Conservation (phyloP, 2,329 filamentous ascomycete genomes). For the Alternaria sp. region DNA sequence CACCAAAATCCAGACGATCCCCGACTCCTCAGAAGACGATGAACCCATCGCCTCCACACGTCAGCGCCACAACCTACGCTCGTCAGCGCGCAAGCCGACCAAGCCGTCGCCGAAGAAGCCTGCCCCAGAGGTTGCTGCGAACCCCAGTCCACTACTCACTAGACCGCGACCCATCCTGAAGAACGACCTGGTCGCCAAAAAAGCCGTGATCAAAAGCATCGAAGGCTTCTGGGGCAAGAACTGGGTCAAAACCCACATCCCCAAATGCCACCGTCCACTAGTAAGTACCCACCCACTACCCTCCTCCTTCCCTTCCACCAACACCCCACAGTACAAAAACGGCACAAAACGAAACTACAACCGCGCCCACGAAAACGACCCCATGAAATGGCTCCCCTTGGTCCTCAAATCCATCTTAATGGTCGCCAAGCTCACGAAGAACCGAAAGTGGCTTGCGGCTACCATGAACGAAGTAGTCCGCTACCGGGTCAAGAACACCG, state of each 20-base stretch:
- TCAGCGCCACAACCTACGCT: neutral
- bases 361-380: conserved; percentile 32
- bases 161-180: conserved; percentile 29
- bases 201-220: conserved; percentile 32
- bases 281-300: conserved; percentile 15
- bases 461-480: conserved; percentile 36
- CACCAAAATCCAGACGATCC: neutral
- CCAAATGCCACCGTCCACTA: conserved; percentile 36
- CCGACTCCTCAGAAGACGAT: neutral
- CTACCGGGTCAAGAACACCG: conserved; percentile 39
- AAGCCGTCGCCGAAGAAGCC: conserved; percentile 4
- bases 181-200: conserved; percentile 35
- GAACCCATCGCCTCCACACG: neutral
- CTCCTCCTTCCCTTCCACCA: neutral
- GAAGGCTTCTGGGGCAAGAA: conserved; percentile 34
- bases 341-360: conserved; percentile 21
- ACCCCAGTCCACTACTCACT: conserved; percentile 21
- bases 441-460: conserved; percentile 31
- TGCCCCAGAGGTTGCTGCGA: conserved; percentile 13
- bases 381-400: conserved; percentile 37
- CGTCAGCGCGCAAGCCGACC: neutral
- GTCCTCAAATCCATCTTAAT: conserved; percentile 37
- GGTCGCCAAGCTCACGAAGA: conserved; percentile 28
- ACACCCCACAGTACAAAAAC: conserved; percentile 4
- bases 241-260: conserved; percentile 38